Evolutionary conservation across 371 early-diverging fungal species (phyloP).

Genomic region (Rhizopus stolonifer): DNA sequence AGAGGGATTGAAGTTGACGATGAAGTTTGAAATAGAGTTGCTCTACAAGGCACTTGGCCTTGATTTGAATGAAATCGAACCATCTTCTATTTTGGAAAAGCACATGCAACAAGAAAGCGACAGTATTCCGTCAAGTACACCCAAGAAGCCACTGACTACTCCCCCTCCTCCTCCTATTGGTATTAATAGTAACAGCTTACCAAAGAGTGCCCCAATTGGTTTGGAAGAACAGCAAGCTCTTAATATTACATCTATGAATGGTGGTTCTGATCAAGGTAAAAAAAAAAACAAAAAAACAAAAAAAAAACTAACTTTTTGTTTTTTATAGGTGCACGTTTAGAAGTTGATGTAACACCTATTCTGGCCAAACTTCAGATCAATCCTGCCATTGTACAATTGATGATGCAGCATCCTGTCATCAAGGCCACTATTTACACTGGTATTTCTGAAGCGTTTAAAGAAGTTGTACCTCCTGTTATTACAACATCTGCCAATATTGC

Average conservation of each 20-base stretch:
- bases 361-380: conserved; percentile 32
- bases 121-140: neutral
- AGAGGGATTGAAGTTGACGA: conserved; percentile 88
- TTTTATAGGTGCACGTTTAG: conserved; percentile 11
- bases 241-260: neutral
- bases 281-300: neutral
- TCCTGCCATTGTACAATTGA: conserved; percentile 61
- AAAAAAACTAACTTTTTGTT: neutral
- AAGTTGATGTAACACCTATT: conserved; percentile 32
- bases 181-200: neutral
- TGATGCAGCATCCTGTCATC: conserved; percentile 85
- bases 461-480: conserved; percentile 77
- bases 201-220: conserved; percentile 4
- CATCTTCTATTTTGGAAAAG: conserved; percentile 68
- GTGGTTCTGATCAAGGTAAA: neutral
- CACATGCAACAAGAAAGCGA: conserved; percentile 46
- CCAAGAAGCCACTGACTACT: neutral
- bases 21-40: conserved; percentile 96
- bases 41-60: conserved; percentile 85
- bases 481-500: conserved; percentile 90
- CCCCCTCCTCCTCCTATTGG: neutral
- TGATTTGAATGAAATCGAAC: conserved; percentile 83
- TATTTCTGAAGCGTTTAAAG: conserved; percentile 35
- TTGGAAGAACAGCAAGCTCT: conserved; percentile 9
- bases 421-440: conserved; percentile 76